Conservation (phyloP, 306 rosid species). For the Cicer pinnatifidum region DNA sequence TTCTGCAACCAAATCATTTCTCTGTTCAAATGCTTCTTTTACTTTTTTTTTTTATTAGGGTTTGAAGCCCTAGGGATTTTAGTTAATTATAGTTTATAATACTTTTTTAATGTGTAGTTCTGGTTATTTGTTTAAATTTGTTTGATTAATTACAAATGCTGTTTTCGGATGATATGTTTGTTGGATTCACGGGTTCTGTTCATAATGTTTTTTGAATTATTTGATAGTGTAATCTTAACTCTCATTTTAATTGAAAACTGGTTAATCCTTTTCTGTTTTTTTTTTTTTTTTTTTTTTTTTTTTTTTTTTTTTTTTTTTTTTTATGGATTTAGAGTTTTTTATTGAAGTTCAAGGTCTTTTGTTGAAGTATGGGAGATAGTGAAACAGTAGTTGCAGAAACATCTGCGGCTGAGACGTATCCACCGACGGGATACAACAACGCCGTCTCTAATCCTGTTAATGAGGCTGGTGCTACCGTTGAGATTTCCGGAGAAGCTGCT, state of each 20-base stretch:
- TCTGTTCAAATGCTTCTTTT: neutral
- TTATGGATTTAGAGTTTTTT: slow-evolving; percentile 44
- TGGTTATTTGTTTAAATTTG: neutral
- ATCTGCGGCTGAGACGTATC: slow-evolving; percentile 53
- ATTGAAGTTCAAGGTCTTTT: slow-evolving; percentile 20
- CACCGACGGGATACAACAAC: slow-evolving; percentile 60
- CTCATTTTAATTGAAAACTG: neutral
- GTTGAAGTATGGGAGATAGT: slow-evolving; percentile 68
- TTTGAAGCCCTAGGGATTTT: slow-evolving; percentile 57
- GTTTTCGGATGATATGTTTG: neutral
- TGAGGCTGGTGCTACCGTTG: slow-evolving; percentile 47
- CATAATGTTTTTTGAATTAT: slow-evolving; percentile 19
- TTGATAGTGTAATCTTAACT: neutral
- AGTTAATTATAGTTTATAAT: neutral
- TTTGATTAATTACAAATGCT: neutral
- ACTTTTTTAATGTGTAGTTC: neutral
- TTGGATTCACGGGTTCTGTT: neutral
- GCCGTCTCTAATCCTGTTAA: slow-evolving; percentile 46
- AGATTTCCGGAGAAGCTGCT: slow-evolving; percentile 51
- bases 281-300: slow-evolving; percentile 29
- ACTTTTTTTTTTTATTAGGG: slow-evolving; percentile 44
- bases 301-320: slow-evolving; percentile 3
- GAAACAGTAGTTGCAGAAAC: slow-evolving; percentile 69
- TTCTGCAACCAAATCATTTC: slow-evolving; percentile 44
- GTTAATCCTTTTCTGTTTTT: neutral